Conservation (phyloP, 2,329 filamentous ascomycete species). For the Botryotinia globosa region DNA sequence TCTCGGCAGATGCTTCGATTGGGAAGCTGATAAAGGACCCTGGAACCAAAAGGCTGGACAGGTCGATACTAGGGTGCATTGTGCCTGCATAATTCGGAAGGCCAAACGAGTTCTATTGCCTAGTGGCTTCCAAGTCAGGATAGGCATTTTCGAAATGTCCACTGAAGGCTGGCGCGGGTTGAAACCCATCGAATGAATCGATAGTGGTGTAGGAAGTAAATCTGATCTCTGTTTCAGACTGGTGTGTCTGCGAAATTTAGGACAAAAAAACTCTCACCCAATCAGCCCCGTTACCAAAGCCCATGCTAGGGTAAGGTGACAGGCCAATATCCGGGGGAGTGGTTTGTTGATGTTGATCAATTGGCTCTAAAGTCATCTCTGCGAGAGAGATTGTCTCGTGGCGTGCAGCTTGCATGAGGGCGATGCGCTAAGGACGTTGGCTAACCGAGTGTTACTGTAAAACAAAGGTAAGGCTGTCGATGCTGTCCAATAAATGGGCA, state of each 20-base stretch:
- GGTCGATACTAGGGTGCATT: rapidly evolving
- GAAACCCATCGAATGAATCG: too few relatives aligned
- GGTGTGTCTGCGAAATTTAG: too few relatives aligned
- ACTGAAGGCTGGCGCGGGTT: too few relatives aligned
- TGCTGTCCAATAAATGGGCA: not conserved
- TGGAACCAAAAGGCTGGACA: rapidly evolving
- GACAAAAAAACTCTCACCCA: too few relatives aligned
- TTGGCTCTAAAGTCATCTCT: not conserved
- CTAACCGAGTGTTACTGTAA: not conserved
- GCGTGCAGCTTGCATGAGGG: not conserved
- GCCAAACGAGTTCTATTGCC: too few relatives aligned
- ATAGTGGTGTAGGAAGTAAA: too few relatives aligned
- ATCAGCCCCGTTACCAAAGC: not conserved
- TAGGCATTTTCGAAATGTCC: too few relatives aligned
- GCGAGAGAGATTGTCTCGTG: not conserved
- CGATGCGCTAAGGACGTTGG: not conserved
- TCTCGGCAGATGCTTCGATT: rapidly evolving
- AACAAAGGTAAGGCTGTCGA: not conserved
- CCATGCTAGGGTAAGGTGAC: not conserved
- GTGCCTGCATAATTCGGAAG: too few relatives aligned
- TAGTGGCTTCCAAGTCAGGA: too few relatives aligned
- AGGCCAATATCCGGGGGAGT: not conserved
- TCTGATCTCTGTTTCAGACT: too few relatives aligned
- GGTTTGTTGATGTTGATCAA: rapidly evolving
- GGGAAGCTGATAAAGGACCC: not conserved